Conservation (phyloP, 257 asterid species). For the Echites panduratus region DNA sequence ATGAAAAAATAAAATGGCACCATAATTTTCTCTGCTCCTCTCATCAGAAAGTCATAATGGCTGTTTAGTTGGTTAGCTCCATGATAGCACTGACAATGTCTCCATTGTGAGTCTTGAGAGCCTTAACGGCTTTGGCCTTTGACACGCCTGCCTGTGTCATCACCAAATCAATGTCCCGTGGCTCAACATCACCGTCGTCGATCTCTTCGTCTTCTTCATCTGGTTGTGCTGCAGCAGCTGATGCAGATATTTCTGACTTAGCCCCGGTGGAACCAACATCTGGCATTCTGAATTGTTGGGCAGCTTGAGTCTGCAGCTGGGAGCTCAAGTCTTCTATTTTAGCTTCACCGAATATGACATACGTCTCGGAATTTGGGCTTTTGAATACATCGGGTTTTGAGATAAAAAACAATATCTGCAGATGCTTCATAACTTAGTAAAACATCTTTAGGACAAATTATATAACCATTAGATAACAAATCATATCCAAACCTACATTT, state of each 20-base stretch:
- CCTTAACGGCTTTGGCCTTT: conserved; percentile 70
- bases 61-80: conserved; percentile 69
- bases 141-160: conserved; percentile 92
- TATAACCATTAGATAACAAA: neutral
- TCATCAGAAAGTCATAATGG: neutral
- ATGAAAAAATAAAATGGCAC: conserved; percentile 16
- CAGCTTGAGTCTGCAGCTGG: conserved; percentile 93
- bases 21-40: neutral
- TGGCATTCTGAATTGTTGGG: conserved; percentile 86
- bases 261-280: conserved; percentile 58
- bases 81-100: conserved; percentile 92
- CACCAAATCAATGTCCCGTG: conserved; percentile 77
- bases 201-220: conserved; percentile 79
- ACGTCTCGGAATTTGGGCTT: conserved; percentile 82
- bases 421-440: neutral
- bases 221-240: conserved; percentile 31
- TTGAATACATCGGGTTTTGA: conserved; percentile 89
- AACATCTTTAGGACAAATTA: neutral
- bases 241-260: conserved; percentile 44
- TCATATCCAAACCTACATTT: conserved; percentile 34
- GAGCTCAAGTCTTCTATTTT: conserved; percentile 92
- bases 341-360: conserved; percentile 86
- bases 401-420: conserved; percentile 74
- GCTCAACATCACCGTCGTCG: conserved; percentile 64
- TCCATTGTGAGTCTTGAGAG: conserved; percentile 67